Base-by-base conservation (phyloP, 768 basidiomycete species). In the Lactarius akahatsu region DNA sequence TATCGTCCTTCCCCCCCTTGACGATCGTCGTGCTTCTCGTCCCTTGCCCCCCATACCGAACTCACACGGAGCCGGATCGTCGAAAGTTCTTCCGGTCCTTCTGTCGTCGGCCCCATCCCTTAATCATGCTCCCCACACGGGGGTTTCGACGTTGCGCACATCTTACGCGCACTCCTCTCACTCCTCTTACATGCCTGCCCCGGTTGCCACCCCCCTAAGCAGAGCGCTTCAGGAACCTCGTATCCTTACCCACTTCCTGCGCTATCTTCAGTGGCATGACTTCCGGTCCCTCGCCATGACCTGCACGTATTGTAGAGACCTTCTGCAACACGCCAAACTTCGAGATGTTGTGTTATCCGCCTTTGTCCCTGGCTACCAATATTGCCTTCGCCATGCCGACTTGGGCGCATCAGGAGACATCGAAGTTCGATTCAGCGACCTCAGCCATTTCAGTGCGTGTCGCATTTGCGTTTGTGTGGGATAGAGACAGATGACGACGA, bases 401-500 rank as follows among this genome's bases (percentile, higher is more conserved):
- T 65, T 77, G 30, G 72, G 75, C 47, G 72, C 78, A 7, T 77
- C 77, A 58, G 79, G 81, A 57, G 78, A 81, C 47, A 79, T 91
- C 28, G 78, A 79, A 4, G 73, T 90, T 65, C 79, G 81, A 47
- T 75, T 91, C 47, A 76, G 80, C 56, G 87, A 91, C 73, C 76
- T 92, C 18, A 80, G 86, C 72, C 76, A 88, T 26, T 81, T 92
- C 61, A 72, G 91, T 92, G 77, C 75, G 90, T 82, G 56, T 47
- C 40, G 58, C 57, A 57, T 66, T 70, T 65, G 62, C 23, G 15
- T 50, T 20, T 50, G 34, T 66, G 36, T 62, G 54, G 40, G 15
- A 57, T 28, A 9, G 6, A 8, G 26, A 23, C 6, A 63, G 43
- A 13, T 41, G n/a, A 61, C 47, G 5, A 57, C 18, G 32, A 40